Evolutionary conservation across 2,329 filamentous ascomycete genomes (phyloP).

Genomic region (Ceratocystis huliohia): DNA sequence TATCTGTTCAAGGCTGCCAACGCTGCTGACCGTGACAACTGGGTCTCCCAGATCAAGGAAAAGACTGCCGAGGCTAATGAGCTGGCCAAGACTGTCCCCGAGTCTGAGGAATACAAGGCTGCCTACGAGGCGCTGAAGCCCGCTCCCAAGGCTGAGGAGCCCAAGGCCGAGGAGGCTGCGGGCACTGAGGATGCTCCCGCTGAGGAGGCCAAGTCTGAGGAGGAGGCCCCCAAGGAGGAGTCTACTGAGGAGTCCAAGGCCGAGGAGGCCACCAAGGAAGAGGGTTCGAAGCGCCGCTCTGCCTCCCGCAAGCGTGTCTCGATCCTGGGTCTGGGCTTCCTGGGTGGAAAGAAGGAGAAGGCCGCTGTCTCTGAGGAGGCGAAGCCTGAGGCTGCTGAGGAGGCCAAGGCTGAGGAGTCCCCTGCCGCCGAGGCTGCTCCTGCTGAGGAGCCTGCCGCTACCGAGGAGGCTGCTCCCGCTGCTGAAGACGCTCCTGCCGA

Average conservation of each 20-base stretch:
- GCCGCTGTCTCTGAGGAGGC: slow-evolving; percentile 24
- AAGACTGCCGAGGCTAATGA: slow-evolving; percentile 79
- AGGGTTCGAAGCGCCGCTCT: slow-evolving; percentile 45
- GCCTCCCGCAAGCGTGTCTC: slow-evolving; percentile 53
- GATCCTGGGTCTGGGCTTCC: slow-evolving; percentile 51
- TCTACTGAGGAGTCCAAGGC: slow-evolving; percentile 29
- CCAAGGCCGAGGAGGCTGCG: slow-evolving; percentile 31
- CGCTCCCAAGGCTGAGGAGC: slow-evolving; percentile 32
- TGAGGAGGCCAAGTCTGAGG: slow-evolving; percentile 28
- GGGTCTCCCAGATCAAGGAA: slow-evolving; percentile 72
- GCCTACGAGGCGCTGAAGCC: slow-evolving; percentile 59
- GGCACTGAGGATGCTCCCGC: slow-evolving; percentile 26
- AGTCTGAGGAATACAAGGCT: slow-evolving; percentile 79
- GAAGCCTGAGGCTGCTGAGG: slow-evolving; percentile 29
- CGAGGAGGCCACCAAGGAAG: slow-evolving; percentile 27
- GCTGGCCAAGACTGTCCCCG: slow-evolving; percentile 56
- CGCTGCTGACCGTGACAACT: slow-evolving; percentile 74
- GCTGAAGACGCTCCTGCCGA: slow-evolving; percentile 21
- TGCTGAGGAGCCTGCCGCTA: slow-evolving; percentile 41
- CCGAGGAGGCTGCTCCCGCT: slow-evolving; percentile 35
- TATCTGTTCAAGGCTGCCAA: slow-evolving; percentile 78
- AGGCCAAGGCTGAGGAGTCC: slow-evolving; percentile 25
- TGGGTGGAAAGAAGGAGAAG: slow-evolving; percentile 42
- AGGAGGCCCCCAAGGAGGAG: slow-evolving; percentile 25
- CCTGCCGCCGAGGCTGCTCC: slow-evolving; percentile 33